These are phyloP conservation scores for Sporothrix variecibatus DNA, from an alignment of 2,329 filamentous ascomycete genomes.

Conservation along the genomic window DNA sequence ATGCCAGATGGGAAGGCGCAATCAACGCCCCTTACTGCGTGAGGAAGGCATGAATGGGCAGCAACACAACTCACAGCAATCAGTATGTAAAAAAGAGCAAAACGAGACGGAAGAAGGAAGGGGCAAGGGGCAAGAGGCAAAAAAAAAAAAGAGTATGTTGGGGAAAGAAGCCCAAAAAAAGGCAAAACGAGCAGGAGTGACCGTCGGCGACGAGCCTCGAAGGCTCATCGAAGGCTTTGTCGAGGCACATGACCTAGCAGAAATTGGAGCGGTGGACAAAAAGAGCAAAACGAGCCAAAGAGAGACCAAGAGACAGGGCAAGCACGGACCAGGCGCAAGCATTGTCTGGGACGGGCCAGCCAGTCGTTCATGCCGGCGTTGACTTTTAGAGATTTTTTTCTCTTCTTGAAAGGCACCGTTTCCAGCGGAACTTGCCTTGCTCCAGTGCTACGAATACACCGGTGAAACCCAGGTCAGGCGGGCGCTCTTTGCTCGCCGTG, in stretches of 20 bases:
- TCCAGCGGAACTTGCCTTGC: background rate
- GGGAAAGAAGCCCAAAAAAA: background rate
- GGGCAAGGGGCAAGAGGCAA: background rate
- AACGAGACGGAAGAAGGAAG: background rate
- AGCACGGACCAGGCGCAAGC: conserved; percentile 20
- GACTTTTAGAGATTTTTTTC: no score
- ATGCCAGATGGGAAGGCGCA: conserved; percentile 10
- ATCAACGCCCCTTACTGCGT: conserved; percentile 8
- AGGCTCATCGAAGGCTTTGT: background rate
- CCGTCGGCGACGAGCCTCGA: background rate
- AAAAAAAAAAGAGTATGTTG: no score
- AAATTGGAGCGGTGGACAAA: background rate
- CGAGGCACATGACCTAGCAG: conserved; percentile 13
- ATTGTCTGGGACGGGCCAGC: conserved; percentile 17
- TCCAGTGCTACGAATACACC: background rate
- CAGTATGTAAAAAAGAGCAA: background rate
- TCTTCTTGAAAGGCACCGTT: background rate
- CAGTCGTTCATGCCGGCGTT: conserved; percentile 9
- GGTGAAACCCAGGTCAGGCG: background rate
- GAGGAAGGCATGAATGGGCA: background rate
- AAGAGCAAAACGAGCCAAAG: background rate
- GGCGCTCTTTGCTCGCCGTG: background rate
- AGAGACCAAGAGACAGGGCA: background rate
- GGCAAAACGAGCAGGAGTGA: background rate
- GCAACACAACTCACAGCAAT: background rate